Percentiles rank a stretch among this genome's conserved stretches.
These are phyloP conservation scores for Epipyxis sp. DNA, from an alignment of 108 stramenopile species.

Conservation along the genomic window DNA sequence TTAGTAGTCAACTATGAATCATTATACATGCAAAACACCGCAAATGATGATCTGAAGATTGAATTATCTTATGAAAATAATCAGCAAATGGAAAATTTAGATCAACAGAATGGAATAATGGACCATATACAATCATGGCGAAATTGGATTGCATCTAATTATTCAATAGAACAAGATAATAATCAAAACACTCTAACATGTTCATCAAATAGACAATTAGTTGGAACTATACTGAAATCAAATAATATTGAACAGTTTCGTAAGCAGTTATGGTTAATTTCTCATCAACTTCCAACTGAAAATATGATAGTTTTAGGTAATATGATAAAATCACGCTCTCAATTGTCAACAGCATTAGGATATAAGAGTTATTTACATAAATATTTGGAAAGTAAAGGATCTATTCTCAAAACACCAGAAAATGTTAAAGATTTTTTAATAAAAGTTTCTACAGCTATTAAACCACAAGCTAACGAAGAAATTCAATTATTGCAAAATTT, in stretches of 20 bases:
- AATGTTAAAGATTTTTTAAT: conserved; percentile 17
- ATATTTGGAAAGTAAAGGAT: conserved; percentile 73
- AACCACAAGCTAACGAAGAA: conserved; percentile 36
- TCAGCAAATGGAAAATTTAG: background rate
- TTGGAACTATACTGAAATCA: too few relatives aligned
- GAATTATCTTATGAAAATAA: too few relatives aligned
- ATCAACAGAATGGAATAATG: background rate
- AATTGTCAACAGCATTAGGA: conserved; percentile 62
- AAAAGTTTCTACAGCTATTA: background rate
- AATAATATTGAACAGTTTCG: background rate
- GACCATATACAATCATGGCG: background rate
- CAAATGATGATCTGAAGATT: too few relatives aligned
- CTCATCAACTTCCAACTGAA: conserved; percentile 43
- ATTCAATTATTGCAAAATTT: conserved; percentile 11
- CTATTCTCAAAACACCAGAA: conserved; percentile 43
- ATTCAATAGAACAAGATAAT: background rate
- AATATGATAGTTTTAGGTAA: conserved; percentile 71
- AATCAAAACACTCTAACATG: background rate
- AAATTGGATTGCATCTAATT: background rate
- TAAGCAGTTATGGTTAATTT: background rate
- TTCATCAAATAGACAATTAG: background rate
- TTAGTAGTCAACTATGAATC: too few relatives aligned
- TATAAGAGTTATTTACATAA: conserved; percentile 70
- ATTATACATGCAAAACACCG: too few relatives aligned
- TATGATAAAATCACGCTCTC: conserved; percentile 61